A percentile compares a stretch with the other conserved stretches of the same genome.
Evolutionary conservation across 192 early-diverging fungal genomes (phyloP).

Genomic region (Rhizophagus prolifer): DNA sequence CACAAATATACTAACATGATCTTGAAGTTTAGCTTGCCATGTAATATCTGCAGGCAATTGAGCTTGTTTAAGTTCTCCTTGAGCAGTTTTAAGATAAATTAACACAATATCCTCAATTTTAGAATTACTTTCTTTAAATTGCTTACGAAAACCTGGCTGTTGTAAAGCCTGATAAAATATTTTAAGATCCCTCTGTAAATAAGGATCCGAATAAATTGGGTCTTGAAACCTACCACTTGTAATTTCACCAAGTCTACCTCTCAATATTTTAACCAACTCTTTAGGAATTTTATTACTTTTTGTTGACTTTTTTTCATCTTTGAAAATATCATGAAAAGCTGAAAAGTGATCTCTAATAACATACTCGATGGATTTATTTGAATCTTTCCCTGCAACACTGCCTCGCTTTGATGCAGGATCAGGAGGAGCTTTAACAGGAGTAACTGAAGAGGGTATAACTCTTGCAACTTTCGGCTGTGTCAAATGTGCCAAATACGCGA

Average conservation of each 20-base stretch:
- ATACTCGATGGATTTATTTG: background rate
- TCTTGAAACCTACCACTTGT: constrained; percentile 45
- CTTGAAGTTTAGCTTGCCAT: constrained; percentile 23
- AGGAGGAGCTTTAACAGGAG: background rate
- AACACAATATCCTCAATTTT: constrained; percentile 29
- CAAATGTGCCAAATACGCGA: constrained; percentile 24
- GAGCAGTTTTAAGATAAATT: constrained; percentile 17
- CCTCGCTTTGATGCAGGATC: background rate
- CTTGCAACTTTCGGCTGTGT: background rate
- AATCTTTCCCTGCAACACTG: background rate
- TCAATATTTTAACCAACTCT: constrained; percentile 44
- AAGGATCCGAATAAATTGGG: constrained; percentile 46
- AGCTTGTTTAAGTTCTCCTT: constrained; percentile 12
- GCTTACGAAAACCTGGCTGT: constrained; percentile 14
- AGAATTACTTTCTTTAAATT: constrained; percentile 11
- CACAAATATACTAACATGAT: constrained; percentile 27
- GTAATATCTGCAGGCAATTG: background rate
- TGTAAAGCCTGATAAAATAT: constrained; percentile 17
- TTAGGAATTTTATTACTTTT: constrained; percentile 46
- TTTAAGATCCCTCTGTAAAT: constrained; percentile 38
- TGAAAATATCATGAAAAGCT: background rate
- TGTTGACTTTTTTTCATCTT: constrained; percentile 17
- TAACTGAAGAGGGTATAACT: background rate
- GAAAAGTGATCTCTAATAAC: background rate
- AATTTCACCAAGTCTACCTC: constrained; percentile 46